These are phyloP conservation scores for Halophytophthora batemanensis DNA, from an alignment of 352 stramenopile species.

Conservation along the genomic window DNA sequence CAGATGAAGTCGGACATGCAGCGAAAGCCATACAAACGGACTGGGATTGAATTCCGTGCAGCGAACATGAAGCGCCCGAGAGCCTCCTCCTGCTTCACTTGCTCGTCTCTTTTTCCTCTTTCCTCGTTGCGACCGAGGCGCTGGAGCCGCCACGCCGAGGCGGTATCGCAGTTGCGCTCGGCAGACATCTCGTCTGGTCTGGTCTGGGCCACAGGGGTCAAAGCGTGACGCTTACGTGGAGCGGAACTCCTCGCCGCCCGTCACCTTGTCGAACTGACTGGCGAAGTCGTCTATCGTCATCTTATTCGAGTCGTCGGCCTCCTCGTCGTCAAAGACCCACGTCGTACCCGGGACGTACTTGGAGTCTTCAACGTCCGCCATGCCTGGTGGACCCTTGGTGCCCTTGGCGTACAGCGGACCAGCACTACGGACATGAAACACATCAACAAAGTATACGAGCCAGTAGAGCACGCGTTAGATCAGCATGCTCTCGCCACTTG, in stretches of 20 bases:
- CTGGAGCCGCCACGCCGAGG: no score
- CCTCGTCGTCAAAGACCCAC: slow-evolving; percentile 88
- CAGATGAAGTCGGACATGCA: no score
- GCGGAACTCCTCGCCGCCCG: slow-evolving; percentile 81
- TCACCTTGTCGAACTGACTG: slow-evolving; percentile 86
- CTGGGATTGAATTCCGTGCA: no score
- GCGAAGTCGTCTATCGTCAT: slow-evolving; percentile 89
- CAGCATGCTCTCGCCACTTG: neutral
- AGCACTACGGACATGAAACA: slow-evolving; percentile 45
- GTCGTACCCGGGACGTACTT: slow-evolving; percentile 88
- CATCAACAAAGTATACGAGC: neutral
- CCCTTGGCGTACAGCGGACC: slow-evolving; percentile 81
- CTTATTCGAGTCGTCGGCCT: slow-evolving; percentile 52
- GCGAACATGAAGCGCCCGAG: no score
- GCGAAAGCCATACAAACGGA: no score
- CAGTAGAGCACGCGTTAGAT: slow-evolving; percentile 1
- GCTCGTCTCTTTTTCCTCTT: no score
- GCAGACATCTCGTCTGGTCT: no score
- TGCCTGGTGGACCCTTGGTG: slow-evolving; percentile 60
- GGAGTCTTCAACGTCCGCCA: slow-evolving; percentile 55
- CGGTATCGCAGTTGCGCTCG: no score
- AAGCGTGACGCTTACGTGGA: slow-evolving; percentile 49
- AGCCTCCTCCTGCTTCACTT: no score
- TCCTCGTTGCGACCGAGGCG: no score
- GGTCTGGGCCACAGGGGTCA: slow-evolving; percentile 5